Base-by-base conservation (phyloP, 192 early-diverging fungal genomes). In the Backusella circina region DNA sequence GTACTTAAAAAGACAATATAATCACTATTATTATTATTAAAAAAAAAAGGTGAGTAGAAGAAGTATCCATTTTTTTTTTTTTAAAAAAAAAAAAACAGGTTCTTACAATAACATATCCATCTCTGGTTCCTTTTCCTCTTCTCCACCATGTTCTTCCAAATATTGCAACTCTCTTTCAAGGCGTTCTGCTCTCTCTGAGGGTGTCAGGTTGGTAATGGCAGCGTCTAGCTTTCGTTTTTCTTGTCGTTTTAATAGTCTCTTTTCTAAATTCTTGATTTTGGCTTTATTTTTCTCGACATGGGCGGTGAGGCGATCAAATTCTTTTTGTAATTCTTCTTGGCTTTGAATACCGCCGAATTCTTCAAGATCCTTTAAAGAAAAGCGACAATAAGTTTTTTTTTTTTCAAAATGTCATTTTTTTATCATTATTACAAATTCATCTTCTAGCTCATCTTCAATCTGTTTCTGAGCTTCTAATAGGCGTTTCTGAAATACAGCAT, bases 151-250 rank as follows among this genome's bases (percentile, higher is more conserved):
- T 5, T 72, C 71, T 18, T 54, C 16, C 6, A 30, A 6, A 18
- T 51, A 31, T 36, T 72, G 3, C 30, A 21, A 5, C 26, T 72
- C 50, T 72, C n/a, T 50, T 61, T 75, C 73, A 13, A 67, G 18
- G 23, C 21, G 33, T 5, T 50, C 23, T 54, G 76, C 76, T 65
- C 77, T 61, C 41, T 78, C 71, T 12, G 65, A 71, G 30, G 77
- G 77, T 35, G 77, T 73, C 77, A 78, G 54, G 13, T 71, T 72
- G 3, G 71, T 35, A 16, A 78, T 15, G 3, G 33, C 6, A 2
- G 77, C 32, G 57, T 78, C 65, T 13, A 37, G 1, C 2, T 21
- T 44, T 32, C 77, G 36, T 41, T 51, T 65, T 1, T 9, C 71
- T 54, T 73, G 33, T 44, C 64, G 21, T 7, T 39, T 10, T 7